Evolutionary conservation across 2,329 filamentous ascomycete genomes (phyloP), one percentile per base, ranked within the genome.

Genomic region (Colletotrichum kahawae): DNA sequence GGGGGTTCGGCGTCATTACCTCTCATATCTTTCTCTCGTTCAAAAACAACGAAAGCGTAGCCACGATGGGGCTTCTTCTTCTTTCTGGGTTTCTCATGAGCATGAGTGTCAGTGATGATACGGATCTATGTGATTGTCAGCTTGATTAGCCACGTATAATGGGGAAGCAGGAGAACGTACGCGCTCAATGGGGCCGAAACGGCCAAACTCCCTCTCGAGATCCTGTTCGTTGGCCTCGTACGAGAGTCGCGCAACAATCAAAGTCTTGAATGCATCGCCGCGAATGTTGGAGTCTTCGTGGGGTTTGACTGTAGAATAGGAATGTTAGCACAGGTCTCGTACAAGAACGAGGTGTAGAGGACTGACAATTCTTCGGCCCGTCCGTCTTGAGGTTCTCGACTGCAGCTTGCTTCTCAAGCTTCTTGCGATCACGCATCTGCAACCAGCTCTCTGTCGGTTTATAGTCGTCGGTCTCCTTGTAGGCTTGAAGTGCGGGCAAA

Each of bases 11-110:
- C 70, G 63, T 63, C 85, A 87, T 92, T 97, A 98, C 96, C 95
- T 95, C 97, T 97, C 96, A 98, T 98, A 84, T 98, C 97, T 86
- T 96, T 96, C 87, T 98, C 97, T 84, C 95, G 93, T 86, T 98
- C 96, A 83, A 96, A 99, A 70, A 98, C 95, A 79, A 99, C 94
- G 83, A 99, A 99, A 76, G 95, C 97, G 85, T 99, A 99, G 77
- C 97, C 97, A 81, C 93, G 91, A 82, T 97, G 95, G 66, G 93
- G 87, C 87, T 95, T 95, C 82, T 93, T 93, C 82, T 95, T 93
- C 86, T 96, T 95, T 81, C 93, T 94, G 71, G 90, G 91, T 84
- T 90, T 93, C 82, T 91, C 91, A 79, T 90, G 86, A 76, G 92
- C 90, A 79, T 95, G 92, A 6, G 92, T 93, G 83, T 98, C 94